A percentile compares a stretch with the other conserved stretches of the same genome.
Evolutionary conservation across 352 stramenopile species (phyloP).

Genomic region (Phytophthora multivora): DNA sequence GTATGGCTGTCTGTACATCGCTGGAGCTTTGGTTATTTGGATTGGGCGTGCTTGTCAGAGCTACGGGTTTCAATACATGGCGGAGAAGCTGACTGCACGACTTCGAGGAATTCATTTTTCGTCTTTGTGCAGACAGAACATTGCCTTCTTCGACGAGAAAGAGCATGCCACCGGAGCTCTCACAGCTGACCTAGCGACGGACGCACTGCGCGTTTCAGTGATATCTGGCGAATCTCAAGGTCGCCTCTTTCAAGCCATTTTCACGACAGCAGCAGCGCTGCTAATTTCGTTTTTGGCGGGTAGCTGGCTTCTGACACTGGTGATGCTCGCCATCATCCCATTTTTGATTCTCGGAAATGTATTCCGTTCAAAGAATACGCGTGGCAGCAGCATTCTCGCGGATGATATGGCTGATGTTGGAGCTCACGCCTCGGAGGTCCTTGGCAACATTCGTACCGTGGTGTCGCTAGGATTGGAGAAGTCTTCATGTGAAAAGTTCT

Average conservation of each 20-base stretch:
- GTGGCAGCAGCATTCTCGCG: constrained; percentile 4
- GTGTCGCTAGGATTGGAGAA: constrained; percentile 35
- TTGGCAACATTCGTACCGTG: constrained; percentile 52
- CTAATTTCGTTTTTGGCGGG: constrained; percentile 52
- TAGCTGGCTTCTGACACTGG: constrained; percentile 61
- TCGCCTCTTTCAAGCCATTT: constrained; percentile 50
- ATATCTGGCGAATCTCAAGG: constrained; percentile 51
- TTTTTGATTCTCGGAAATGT: constrained; percentile 54
- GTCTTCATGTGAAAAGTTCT: constrained; percentile 19
- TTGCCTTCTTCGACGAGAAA: constrained; percentile 77
- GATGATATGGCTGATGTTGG: constrained; percentile 40
- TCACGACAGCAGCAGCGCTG: constrained; percentile 47
- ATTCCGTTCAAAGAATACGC: constrained; percentile 22
- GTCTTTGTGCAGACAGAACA: constrained; percentile 44
- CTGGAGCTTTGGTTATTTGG: constrained; percentile 35
- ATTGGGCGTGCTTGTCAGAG: constrained; percentile 30
- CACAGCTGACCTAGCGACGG: constrained; percentile 63
- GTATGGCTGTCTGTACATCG: constrained; percentile 47
- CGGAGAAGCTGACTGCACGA: constrained; percentile 53
- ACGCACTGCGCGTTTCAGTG: constrained; percentile 49
- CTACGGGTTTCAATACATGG: constrained; percentile 57
- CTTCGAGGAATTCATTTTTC: constrained; percentile 57
- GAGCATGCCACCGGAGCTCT: constrained; percentile 64
- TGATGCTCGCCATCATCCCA: constrained; percentile 67
- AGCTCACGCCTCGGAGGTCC: constrained; percentile 46